phyloP scores from a whole-genome alignment of 106 monocot species.

The Xerophyta viscosa region DNA sequence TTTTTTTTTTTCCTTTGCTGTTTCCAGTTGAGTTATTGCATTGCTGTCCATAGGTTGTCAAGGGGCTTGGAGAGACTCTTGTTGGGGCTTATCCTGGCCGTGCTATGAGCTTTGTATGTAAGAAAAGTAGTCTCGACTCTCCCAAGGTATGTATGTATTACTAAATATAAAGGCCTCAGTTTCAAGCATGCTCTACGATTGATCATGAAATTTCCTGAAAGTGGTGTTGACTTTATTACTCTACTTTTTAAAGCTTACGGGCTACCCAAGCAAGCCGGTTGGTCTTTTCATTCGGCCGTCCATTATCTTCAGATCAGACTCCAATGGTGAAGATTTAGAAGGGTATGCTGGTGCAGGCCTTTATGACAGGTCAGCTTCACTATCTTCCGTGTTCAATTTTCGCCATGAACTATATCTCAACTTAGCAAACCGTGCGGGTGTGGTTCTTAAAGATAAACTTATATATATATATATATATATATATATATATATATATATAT shows the following conservation, averaged over 20 bases:
- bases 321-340: constrained; percentile 97
- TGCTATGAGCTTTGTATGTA: constrained; percentile 80
- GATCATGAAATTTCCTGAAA: too few species aligned
- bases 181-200: too few species aligned
- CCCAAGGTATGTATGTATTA: constrained; percentile 78
- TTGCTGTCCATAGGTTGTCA: constrained; percentile 55
- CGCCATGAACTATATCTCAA: background rate
- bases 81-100: constrained; percentile 98
- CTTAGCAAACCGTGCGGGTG: too few species aligned
- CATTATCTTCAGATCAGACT: constrained; percentile 93
- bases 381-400: background rate
- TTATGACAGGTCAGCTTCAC: constrained; percentile 64
- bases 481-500: too few species aligned
- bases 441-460: background rate
- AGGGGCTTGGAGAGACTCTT: constrained; percentile 93
- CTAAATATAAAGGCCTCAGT: too few species aligned
- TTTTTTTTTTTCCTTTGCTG: background rate
- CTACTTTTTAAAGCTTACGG: constrained; percentile 48
- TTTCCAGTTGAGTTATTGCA: background rate
- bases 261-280: constrained; percentile 91
- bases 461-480: too few species aligned
- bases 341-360: constrained; percentile 96
- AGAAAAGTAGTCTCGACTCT: constrained; percentile 61
- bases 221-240: background rate
- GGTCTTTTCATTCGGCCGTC: constrained; percentile 80